Base-by-base conservation (phyloP, 2,329 filamentous ascomycete species). In the Paracamarosporium sp. region DNA sequence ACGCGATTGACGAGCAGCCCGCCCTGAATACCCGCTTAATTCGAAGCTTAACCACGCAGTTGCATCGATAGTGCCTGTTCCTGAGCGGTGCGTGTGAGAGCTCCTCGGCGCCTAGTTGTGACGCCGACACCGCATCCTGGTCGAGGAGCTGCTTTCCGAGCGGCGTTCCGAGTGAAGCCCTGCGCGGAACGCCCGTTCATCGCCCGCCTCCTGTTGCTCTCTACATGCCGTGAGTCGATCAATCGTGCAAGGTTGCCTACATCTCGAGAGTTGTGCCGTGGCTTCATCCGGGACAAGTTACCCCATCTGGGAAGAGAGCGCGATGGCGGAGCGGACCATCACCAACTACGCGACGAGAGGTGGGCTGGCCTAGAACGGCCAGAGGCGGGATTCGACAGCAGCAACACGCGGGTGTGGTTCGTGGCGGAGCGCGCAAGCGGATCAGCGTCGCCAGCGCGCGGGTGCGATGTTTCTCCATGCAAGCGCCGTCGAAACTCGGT, bases 381-480 rank as follows among this genome's bases (percentile, higher is more conserved):
- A 61, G 57, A 54, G 24, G 50, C 45, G 25, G 52, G 31, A 45
- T 46, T 48, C 48, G 60, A 30, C 38, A 40, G 30, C 35, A 50
- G 30, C 36, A 17, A 31, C 6, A 24, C 13, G 30, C 31, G 46
- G 47, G 22, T 15, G 31, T 58, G 20, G 53, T 52, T 48, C 56
- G 57, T 64, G 53, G 59, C 52, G 55, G 38, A 47, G 53, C 46
- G 33, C 46, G 33, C n/a, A n/a, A 40, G 63, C 69, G 69, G 70
- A 67, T 60, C 65, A 68, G 60, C 53, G 57, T 68, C 68, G 70
- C 65, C 57, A 56, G 33, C 28, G 53, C 56, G 67, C 70, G 69
- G 69, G 30, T 66, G 69, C 71, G 71, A 73, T 56, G 33, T 68
- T 62, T 71, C 61, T 55, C 62, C 62, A 55, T 25, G 27, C 20